These are phyloP conservation scores for Eucalyptus marginata DNA, from an alignment of 345 rosid genomes.

Conservation along the genomic window DNA sequence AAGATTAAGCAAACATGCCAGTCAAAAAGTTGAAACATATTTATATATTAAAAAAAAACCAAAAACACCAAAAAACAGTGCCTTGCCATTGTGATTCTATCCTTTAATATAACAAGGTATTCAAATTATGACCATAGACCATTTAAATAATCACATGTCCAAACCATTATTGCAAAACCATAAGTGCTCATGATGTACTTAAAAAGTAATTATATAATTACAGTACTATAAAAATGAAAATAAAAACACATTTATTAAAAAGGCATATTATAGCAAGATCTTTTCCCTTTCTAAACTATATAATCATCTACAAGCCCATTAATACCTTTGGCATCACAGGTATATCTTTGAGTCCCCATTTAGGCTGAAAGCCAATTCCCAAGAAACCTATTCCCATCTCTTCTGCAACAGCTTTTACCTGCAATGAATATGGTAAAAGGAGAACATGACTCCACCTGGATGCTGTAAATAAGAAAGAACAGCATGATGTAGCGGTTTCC, in stretches of 20 bases:
- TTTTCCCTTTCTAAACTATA: background rate
- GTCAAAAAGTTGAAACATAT: background rate
- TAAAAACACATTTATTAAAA: background rate
- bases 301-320: background rate
- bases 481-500: background rate
- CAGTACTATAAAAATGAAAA: background rate
- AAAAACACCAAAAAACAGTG: background rate
- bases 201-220: background rate
- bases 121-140: background rate
- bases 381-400: constrained; percentile 99
- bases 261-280: background rate
- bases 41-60: too few relatives aligned
- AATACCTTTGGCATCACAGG: constrained; percentile 98
- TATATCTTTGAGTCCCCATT: constrained; percentile 73
- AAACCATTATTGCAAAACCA: background rate
- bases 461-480: background rate
- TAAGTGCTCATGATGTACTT: background rate
- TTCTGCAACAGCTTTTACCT: constrained; percentile 99
- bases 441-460: background rate
- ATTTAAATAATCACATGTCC: background rate
- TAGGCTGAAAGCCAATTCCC: constrained; percentile 98
- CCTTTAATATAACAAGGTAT: background rate
- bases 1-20: background rate
- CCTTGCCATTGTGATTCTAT: background rate
- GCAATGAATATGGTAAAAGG: background rate